Evolutionary conservation across 306 rosid species (phyloP), one percentile per base, ranked within the genome.

Genomic region (Amphicarpaea edgeworthii): DNA sequence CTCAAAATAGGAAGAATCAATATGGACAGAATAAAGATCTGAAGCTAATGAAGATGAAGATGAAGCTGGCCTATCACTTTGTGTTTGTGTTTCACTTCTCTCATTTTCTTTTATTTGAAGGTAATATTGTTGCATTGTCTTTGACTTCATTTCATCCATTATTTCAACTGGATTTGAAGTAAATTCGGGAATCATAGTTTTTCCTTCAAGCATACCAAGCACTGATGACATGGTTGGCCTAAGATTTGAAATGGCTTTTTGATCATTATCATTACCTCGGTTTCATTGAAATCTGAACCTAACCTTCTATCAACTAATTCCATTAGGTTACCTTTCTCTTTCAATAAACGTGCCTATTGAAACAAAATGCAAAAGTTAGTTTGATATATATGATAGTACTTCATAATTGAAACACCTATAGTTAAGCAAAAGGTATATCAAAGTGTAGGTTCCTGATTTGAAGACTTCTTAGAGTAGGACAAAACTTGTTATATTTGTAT

Each of bases 321-420:
- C 19, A 60, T 77, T 26, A 89, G 68, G 19, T 83, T 87, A 40
- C 94, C 94, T 82, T 89, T 82, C 55, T 82, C 91, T 85, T 87
- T 89, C 53, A 77, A 80, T 16, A 88, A 75, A 30, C 65, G 84
- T 47, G 90, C 77, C 77, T 40, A 12, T 14, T 14, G 9, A 57
- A 26, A 30, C 7, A 62, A 71, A 71, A 49, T 1, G 49, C 24
- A 49, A 0, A 32, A 1, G 20, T 34, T 2, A 8, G 28, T 37
- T 49, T 63, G 50, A 28, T 62, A 20, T 19, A 28, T 62, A 20
- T 19, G 14, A 45, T 15, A 74, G 50, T 41, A 14, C 7, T 37
- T 53, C 3, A 32, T 43, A 34, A 8, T 38, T 19, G 30, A 17
- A 62, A 62, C 4, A 17, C 4, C 26, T 6, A 6, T 34, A 34